Base-by-base conservation (phyloP, 2,329 filamentous ascomycete species). In the Diaporthe sp. region DNA sequence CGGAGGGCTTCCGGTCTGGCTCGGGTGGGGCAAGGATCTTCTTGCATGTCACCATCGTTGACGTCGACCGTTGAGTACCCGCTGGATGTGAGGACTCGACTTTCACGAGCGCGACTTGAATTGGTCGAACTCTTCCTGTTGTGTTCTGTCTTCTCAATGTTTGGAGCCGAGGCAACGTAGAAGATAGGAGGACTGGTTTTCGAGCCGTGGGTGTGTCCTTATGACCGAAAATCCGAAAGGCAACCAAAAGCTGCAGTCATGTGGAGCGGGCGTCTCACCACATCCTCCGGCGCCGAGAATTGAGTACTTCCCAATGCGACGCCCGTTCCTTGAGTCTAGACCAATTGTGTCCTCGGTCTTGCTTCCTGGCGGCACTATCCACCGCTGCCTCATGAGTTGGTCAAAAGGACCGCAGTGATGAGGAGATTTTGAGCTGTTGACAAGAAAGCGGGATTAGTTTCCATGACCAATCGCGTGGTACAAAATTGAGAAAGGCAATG, bases 211-310 rank as follows among this genome's bases (percentile, higher is more conserved):
- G 59, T 8, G 42, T 35, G 22, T 25, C 27, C 61, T 22, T 17
- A 37, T n/a, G 30, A 50, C 42, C 12, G 44, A 50, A 50, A 50
- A 15, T 3, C 22, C 42, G 27, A 22, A 56, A 13, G 47, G 66
- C n/a, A 44, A 70, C 39, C 53, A 50, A 8, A 25, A 50, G 55
- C 51, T 35, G 69, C 69, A 59, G 55, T 37, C 42, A 51, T 71
- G 69, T 71, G 69, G 69, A 61, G 55, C 30, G 35, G 39, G 44
- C 42, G 35, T 42, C 30, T 66, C 61, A 66, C 61, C 61, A 66
- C 56, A 39, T 56, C 69, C 51, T 32, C 50, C 37, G 37, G 50
- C 27, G 19, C 17, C 27, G 37, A 42, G 37, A 10, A 44, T 30
- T n/a, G 35, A 56, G 35, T 35, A 17, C 35, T 2, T 22, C 47